Percentiles rank a stretch among this genome's conserved stretches.
These are phyloP conservation scores for Candida sp. DNA, from an alignment of 1,139 yeast genomes.

Conservation along the genomic window DNA sequence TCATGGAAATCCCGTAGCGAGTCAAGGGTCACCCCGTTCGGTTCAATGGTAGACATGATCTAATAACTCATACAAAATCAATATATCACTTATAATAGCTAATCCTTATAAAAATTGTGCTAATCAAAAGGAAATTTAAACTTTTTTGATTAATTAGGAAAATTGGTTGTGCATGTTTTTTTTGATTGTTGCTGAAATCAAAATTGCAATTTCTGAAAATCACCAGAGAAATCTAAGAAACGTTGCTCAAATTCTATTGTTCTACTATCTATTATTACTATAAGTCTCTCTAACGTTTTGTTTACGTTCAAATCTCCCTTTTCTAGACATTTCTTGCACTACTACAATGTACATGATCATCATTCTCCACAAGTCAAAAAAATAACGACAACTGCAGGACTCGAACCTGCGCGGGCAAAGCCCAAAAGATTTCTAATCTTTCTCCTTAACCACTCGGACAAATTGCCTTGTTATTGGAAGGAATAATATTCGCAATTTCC, in stretches of 20 bases:
- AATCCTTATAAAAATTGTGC: too few species aligned
- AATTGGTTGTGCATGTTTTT: not conserved
- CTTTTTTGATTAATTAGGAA: not conserved
- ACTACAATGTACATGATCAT: not conserved
- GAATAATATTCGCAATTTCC: too few species aligned
- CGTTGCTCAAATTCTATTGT: too few species aligned
- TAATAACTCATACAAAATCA: not conserved
- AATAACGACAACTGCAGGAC: constrained; percentile 53
- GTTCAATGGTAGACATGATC: not conserved
- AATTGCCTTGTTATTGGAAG: constrained; percentile 29
- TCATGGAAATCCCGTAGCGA: not conserved
- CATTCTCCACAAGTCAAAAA: constrained; percentile 20
- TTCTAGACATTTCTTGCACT: too few species aligned
- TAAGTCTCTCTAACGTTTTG: too few species aligned
- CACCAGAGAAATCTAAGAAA: too few species aligned
- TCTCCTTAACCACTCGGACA: constrained; percentile 60
- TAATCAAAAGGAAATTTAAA: not conserved
- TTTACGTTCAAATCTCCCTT: too few species aligned
- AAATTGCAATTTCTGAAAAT: not conserved
- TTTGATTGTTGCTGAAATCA: not conserved
- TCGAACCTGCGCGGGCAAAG: constrained; percentile 61
- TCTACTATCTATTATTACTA: too few species aligned
- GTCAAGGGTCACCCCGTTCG: not conserved
- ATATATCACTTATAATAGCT: too few species aligned
- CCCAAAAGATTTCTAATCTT: constrained; percentile 58